These are phyloP conservation scores for Tetracladium setigerum DNA, from an alignment of 495 filamentous ascomycete genomes.

Conservation along the genomic window DNA sequence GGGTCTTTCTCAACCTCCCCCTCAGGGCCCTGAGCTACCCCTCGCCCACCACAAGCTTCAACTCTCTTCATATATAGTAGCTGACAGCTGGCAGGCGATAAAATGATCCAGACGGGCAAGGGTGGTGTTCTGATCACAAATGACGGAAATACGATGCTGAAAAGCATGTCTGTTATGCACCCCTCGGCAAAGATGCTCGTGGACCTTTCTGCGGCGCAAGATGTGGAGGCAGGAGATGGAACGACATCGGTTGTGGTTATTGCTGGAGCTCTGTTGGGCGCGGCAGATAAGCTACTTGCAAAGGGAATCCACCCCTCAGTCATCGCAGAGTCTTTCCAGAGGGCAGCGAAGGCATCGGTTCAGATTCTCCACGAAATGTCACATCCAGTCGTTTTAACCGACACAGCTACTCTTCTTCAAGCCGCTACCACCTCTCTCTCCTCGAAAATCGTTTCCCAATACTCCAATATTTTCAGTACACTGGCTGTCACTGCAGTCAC, in stretches of 20 bases:
- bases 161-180: slow-evolving; percentile 98
- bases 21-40: slow-evolving; percentile 53
- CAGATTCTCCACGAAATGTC: slow-evolving; percentile 92
- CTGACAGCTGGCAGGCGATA: slow-evolving; percentile 60
- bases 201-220: slow-evolving; percentile 91
- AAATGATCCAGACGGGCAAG: slow-evolving; percentile 97
- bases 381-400: slow-evolving; percentile 81
- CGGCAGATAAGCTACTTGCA: slow-evolving; percentile 77
- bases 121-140: slow-evolving; percentile 98
- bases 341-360: slow-evolving; percentile 82
- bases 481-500: slow-evolving; percentile 97
- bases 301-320: slow-evolving; percentile 97
- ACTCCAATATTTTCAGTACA: slow-evolving; percentile 83
- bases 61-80: slow-evolving; percentile 28
- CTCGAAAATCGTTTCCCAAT: slow-evolving; percentile 96
- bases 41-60: slow-evolving; percentile 22
- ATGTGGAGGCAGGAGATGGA: slow-evolving; percentile 97
- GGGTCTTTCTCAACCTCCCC: slow-evolving; percentile 18
- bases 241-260: slow-evolving; percentile 98
- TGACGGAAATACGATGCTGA: slow-evolving; percentile 98
- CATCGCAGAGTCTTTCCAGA: slow-evolving; percentile 96
- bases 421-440: slow-evolving; percentile 96
- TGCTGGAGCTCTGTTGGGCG: slow-evolving; percentile 86
- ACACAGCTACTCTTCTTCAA: slow-evolving; percentile 85
- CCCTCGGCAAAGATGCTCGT: slow-evolving; percentile 98